Evolutionary conservation across 805 yeast species (phyloP).

Genomic region (Hanseniaspora vineae): DNA sequence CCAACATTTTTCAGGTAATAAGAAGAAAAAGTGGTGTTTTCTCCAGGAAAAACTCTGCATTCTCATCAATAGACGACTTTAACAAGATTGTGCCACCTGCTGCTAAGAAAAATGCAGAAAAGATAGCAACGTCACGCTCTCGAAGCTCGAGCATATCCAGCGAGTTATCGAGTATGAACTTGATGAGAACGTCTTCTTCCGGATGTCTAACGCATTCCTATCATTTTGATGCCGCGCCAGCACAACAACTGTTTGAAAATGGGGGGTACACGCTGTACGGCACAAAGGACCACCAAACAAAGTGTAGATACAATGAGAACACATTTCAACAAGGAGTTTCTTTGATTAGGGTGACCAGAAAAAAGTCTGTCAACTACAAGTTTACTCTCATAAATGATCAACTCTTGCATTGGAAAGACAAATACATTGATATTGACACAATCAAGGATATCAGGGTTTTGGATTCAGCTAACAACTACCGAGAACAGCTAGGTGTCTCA

Average conservation of each 20-base stretch:
- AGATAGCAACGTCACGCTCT: background rate
- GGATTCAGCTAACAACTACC: conserved; percentile 65
- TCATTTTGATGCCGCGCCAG: background rate
- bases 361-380: conserved; percentile 13
- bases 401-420: conserved; percentile 19
- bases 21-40: too few relatives aligned
- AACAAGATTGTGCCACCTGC: too few relatives aligned
- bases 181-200: background rate
- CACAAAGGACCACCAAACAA: background rate
- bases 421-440: conserved; percentile 19
- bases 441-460: conserved; percentile 32
- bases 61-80: too few relatives aligned
- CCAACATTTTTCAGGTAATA: too few relatives aligned
- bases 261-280: background rate
- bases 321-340: conserved; percentile 10
- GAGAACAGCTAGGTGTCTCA: conserved; percentile 73
- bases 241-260: background rate
- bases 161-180: background rate
- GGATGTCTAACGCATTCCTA: background rate
- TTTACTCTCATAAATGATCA: conserved; percentile 14
- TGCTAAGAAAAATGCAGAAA: too few relatives aligned
- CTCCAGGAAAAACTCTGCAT: too few relatives aligned
- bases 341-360: conserved; percentile 19
- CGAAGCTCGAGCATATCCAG: background rate
- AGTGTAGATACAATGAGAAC: background rate